A percentile compares a stretch with the other conserved stretches of the same genome.
These are phyloP conservation scores for Aureobasidium sp. DNA, from an alignment of 2,329 filamentous ascomycete genomes.

Conservation along the genomic window DNA sequence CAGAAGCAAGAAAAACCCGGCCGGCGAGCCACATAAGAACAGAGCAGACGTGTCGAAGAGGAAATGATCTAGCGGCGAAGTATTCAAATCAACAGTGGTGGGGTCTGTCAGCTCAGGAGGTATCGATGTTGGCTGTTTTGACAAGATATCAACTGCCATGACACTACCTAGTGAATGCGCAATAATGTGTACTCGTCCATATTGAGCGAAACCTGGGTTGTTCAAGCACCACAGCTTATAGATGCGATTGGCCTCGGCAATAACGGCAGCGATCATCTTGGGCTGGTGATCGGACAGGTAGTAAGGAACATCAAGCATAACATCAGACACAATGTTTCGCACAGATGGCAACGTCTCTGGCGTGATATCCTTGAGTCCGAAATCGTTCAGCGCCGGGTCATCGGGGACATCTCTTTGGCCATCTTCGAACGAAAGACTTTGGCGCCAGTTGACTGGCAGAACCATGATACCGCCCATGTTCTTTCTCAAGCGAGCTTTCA, in stretches of 20 bases:
- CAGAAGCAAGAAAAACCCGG: constrained; percentile 84
- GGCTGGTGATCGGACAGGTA: constrained; percentile 94
- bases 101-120: constrained; percentile 35
- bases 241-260: constrained; percentile 88
- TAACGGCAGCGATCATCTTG: constrained; percentile 86
- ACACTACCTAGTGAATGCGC: constrained; percentile 90
- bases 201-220: constrained; percentile 70
- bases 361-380: constrained; percentile 78
- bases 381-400: constrained; percentile 53
- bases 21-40: constrained; percentile 83
- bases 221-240: constrained; percentile 92
- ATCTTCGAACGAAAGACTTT: constrained; percentile 79
- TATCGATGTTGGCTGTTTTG: constrained; percentile 70
- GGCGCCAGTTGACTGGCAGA: constrained; percentile 83
- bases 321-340: constrained; percentile 85
- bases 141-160: constrained; percentile 88
- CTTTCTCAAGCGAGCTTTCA: constrained; percentile 66
- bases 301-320: constrained; percentile 97
- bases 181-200: constrained; percentile 82
- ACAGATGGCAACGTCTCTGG: constrained; percentile 83
- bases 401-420: constrained; percentile 50
- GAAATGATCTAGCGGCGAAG: constrained; percentile 46
- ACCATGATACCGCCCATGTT: constrained; percentile 90
- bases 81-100: constrained; percentile 17
- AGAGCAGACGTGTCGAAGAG: constrained; percentile 88